Evolutionary conservation across 768 basidiomycete species (phyloP).

Genomic region (Dioszegia crocea): DNA sequence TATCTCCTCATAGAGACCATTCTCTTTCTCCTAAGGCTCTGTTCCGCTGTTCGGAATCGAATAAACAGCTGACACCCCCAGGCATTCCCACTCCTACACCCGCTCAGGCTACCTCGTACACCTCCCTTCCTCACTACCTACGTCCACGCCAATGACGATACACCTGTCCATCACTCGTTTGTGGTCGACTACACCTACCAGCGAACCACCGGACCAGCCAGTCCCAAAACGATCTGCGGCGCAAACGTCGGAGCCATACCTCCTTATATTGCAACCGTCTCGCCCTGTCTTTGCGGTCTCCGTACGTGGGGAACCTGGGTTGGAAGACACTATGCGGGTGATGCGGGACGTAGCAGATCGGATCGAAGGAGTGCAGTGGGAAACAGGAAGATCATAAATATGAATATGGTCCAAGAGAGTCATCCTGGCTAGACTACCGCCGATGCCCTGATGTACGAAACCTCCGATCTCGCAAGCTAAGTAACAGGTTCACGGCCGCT

Average conservation of each 20-base stretch:
- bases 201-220: not conserved
- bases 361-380: constrained; percentile 33
- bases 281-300: constrained; percentile 28
- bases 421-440: too few species aligned
- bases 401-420: too few species aligned
- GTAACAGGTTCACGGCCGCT: too few species aligned
- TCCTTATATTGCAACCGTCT: constrained; percentile 29
- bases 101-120: constrained; percentile 15
- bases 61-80: constrained; percentile 7
- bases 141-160: not conserved
- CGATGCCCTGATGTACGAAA: too few species aligned
- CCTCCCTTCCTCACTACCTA: not conserved
- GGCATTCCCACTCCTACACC: constrained; percentile 28
- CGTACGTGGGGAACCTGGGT: constrained; percentile 12
- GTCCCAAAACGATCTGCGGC: too few species aligned
- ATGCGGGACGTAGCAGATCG: constrained; percentile 30
- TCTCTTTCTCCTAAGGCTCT: not conserved
- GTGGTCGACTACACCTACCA: not conserved
- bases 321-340: constrained; percentile 22
- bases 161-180: constrained; percentile 12
- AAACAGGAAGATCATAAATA: constrained; percentile 12
- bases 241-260: constrained; percentile 22
- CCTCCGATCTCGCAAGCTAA: too few species aligned
- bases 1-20: not conserved
- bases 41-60: too few species aligned